Evolutionary conservation across 2,329 filamentous ascomycete species (phyloP).

Genomic region (Aspergillus brunneoviolaceus): DNA sequence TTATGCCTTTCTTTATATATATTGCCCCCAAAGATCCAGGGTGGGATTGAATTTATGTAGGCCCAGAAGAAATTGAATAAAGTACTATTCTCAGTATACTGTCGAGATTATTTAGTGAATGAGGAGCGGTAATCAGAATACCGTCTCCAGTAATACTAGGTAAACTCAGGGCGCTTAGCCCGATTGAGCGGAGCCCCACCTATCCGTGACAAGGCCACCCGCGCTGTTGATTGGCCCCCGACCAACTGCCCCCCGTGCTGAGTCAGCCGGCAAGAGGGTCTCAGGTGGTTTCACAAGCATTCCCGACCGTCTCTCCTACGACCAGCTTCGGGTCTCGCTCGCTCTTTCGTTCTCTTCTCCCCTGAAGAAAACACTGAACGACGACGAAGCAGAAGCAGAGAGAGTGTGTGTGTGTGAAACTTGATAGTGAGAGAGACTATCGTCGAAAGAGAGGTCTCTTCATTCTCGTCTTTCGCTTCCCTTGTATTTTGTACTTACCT

Average conservation of each 20-base stretch:
- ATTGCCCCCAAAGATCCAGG: background rate
- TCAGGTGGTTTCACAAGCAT: constrained; percentile 20
- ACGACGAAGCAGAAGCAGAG: background rate
- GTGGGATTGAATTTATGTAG: background rate
- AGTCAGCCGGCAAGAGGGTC: constrained; percentile 17
- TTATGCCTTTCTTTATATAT: background rate
- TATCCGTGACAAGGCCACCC: constrained; percentile 1
- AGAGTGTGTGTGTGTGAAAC: background rate
- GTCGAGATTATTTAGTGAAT: too few species aligned
- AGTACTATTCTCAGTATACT: too few species aligned
- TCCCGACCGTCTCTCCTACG: constrained; percentile 23
- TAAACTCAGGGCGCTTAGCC: background rate
- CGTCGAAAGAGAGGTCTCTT: background rate
- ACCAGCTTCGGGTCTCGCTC: constrained; percentile 9
- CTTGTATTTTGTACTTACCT: background rate
- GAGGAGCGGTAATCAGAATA: too few species aligned
- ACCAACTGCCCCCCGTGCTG: constrained; percentile 14
- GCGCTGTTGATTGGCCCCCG: constrained; percentile 8
- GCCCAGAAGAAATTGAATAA: too few species aligned
- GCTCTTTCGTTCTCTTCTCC: constrained; percentile 4
- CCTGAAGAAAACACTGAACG: constrained; percentile 15
- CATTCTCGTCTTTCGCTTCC: background rate
- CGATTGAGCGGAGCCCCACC: background rate
- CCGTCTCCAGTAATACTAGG: background rate
- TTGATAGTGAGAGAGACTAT: background rate